Conservation (phyloP, 164 flowering plant species). For the Saururus chinensis region DNA sequence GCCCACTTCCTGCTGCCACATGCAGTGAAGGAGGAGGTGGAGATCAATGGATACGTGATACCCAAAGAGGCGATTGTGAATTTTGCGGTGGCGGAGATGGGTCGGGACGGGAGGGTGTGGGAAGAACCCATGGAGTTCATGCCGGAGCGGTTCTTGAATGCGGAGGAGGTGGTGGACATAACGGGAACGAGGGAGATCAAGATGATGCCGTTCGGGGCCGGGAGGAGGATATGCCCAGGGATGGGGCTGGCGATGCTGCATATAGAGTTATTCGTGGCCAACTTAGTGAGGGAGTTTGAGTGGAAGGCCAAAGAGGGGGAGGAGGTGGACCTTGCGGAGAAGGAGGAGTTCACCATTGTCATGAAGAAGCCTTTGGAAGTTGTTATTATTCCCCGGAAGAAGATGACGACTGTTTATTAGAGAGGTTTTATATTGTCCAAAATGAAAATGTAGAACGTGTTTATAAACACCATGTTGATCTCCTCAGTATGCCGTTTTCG, state of each 20-base stretch:
- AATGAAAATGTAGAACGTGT: no score
- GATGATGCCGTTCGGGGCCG: slow-evolving; percentile 34
- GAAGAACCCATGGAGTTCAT: slow-evolving; percentile 21
- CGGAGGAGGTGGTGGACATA: slow-evolving; percentile 14
- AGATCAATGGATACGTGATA: slow-evolving; percentile 13
- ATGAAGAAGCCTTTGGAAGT: slow-evolving; percentile 41
- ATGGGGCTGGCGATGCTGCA: no score
- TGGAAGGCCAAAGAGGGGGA: slow-evolving; percentile 31
- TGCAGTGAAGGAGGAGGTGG: slow-evolving; percentile 12
- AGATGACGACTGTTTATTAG: no score
- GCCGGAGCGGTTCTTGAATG: slow-evolving; percentile 24
- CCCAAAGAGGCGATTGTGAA: slow-evolving; percentile 10
- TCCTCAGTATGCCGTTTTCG: no score
- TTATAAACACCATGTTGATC: no score
- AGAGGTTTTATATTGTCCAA: no score
- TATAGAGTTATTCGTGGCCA: slow-evolving; percentile 23
- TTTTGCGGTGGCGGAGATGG: slow-evolving; percentile 22
- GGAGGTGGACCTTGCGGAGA: slow-evolving; percentile 21
- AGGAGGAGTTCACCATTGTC: slow-evolving; percentile 25
- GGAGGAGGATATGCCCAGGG: no score
- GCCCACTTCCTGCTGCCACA: slow-evolving; percentile 16
- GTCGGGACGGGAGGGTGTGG: slow-evolving; percentile 22
- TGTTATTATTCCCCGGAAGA: background rate
- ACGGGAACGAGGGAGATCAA: slow-evolving; percentile 36
- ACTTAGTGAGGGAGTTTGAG: slow-evolving; percentile 22